These are phyloP conservation scores for Yarrowia galli DNA, from an alignment of 1,139 yeast species.

Conservation along the genomic window DNA sequence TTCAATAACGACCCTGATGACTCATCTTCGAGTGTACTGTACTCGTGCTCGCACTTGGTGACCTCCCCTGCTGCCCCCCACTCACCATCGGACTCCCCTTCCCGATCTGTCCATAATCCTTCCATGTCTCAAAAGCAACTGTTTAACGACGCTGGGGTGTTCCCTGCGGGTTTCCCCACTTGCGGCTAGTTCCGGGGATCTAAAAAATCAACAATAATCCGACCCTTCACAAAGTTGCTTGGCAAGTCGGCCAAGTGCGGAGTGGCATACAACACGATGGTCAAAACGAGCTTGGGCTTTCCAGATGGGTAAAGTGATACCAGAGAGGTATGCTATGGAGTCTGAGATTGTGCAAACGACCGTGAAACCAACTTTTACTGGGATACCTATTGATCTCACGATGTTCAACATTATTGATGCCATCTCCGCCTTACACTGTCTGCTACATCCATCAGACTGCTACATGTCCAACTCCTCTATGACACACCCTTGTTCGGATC, in stretches of 20 bases:
- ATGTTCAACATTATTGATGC: neutral
- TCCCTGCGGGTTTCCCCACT: neutral
- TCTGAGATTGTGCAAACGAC: too few relatives aligned
- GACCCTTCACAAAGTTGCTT: neutral
- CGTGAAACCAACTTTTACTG: too few relatives aligned
- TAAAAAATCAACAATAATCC: neutral
- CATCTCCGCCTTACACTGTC: neutral
- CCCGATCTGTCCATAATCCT: neutral
- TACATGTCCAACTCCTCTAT: too few relatives aligned
- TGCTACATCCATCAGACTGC: neutral
- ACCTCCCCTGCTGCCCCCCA: too few relatives aligned
- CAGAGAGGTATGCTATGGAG: neutral
- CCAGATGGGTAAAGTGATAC: neutral
- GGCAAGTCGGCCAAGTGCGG: constrained; percentile 8
- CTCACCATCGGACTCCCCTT: neutral
- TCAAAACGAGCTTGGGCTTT: neutral
- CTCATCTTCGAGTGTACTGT: too few relatives aligned
- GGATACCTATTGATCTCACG: too few relatives aligned
- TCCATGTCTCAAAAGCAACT: neutral
- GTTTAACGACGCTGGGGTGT: too few relatives aligned
- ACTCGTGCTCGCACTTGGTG: too few relatives aligned
- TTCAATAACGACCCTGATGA: too few relatives aligned
- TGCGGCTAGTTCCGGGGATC: constrained; percentile 5
- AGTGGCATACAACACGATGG: constrained; percentile 2
- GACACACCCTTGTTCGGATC: neutral